Evolutionary conservation across 176 grass and related monocot species (phyloP).

Genomic region (Carex parvula): DNA sequence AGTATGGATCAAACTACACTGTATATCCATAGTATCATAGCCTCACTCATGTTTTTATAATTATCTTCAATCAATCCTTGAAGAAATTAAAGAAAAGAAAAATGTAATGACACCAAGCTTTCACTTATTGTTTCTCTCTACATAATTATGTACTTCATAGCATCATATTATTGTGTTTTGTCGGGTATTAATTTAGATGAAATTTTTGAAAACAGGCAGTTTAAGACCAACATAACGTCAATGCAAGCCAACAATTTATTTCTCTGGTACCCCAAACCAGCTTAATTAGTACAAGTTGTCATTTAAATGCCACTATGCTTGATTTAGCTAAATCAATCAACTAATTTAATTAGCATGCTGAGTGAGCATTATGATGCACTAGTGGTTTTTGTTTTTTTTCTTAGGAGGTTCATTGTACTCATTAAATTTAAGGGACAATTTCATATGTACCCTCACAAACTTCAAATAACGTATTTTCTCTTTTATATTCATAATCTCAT

Average conservation of each 20-base stretch:
- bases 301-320: not conserved
- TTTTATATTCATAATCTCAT: no score
- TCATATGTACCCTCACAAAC: no score
- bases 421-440: no score
- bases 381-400: not conserved
- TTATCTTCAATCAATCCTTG: not conserved
- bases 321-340: not conserved
- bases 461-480: no score
- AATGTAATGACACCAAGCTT: not conserved
- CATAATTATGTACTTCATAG: not conserved
- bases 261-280: not conserved
- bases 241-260: not conserved
- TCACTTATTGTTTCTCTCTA: no score
- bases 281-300: not conserved
- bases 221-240: not conserved
- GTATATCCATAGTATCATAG: no score
- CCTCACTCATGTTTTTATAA: not conserved
- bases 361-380: not conserved
- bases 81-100: not conserved
- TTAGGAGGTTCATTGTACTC: not conserved
- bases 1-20: no score
- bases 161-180: not conserved
- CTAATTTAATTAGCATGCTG: not conserved
- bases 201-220: not conserved
- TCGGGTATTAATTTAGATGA: not conserved